phyloP scores from a whole-genome alignment of 2,329 filamentous ascomycete genomes.

The Chaetomiaceae sp. region DNA sequence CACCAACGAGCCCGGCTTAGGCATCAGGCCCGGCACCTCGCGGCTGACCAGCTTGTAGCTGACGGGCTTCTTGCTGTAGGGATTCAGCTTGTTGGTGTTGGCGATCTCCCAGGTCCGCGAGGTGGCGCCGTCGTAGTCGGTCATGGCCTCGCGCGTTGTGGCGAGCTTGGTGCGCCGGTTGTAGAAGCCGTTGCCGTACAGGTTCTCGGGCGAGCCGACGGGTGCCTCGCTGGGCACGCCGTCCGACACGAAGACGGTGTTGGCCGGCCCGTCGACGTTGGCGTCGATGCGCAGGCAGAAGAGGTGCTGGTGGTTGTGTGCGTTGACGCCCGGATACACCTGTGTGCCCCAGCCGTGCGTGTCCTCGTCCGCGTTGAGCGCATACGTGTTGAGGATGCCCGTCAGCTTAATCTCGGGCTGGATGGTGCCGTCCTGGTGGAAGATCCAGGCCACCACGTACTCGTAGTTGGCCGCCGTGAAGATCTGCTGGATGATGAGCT shows the following conservation, averaged over 20 bases:
- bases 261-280: slow-evolving; percentile 78
- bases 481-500: slow-evolving; percentile 82
- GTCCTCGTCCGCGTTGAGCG: slow-evolving; percentile 74
- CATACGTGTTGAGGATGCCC: slow-evolving; percentile 88
- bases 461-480: slow-evolving; percentile 97
- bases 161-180: slow-evolving; percentile 76
- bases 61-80: slow-evolving; percentile 77
- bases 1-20: slow-evolving; percentile 74
- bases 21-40: slow-evolving; percentile 72
- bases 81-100: slow-evolving; percentile 79
- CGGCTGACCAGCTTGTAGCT: slow-evolving; percentile 87
- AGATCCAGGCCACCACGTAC: slow-evolving; percentile 76
- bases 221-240: slow-evolving; percentile 65
- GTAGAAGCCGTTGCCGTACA: slow-evolving; percentile 86
- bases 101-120: slow-evolving; percentile 86
- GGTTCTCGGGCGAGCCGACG: slow-evolving; percentile 77
- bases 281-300: slow-evolving; percentile 87
- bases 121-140: slow-evolving; percentile 76
- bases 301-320: slow-evolving; percentile 92
- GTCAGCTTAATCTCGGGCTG: slow-evolving; percentile 90
- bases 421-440: slow-evolving; percentile 87
- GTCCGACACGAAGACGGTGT: slow-evolving; percentile 82
- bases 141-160: slow-evolving; percentile 62
- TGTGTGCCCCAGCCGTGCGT: slow-evolving; percentile 85
- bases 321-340: slow-evolving; percentile 74